phyloP scores from a whole-genome alignment of 2,329 filamentous ascomycete genomes.

The Aureobasidium melanogenum region DNA sequence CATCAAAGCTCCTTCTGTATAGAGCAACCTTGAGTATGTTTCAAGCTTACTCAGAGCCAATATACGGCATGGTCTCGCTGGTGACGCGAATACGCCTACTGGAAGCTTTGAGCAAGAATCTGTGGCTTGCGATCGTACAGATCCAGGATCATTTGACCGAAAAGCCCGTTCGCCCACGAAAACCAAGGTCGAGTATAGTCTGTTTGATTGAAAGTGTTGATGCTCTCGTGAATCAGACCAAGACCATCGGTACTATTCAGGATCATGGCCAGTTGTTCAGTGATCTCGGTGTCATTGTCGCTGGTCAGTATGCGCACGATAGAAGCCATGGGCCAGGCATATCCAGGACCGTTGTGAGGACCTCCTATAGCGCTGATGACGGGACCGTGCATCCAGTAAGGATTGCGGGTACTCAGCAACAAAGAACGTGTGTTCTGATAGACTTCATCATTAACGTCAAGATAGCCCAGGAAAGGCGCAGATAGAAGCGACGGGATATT shows the following conservation, averaged over 20 bases:
- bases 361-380: conserved; percentile 41
- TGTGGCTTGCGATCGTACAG: conserved; percentile 36
- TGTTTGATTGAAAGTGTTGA: conserved; percentile 38
- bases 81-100: conserved; percentile 16
- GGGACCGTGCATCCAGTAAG: conserved; percentile 43
- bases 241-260: conserved; percentile 39
- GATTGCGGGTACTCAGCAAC: conserved; percentile 34
- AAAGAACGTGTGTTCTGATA: conserved; percentile 40
- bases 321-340: conserved; percentile 44
- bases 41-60: background rate
- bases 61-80: background rate
- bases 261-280: conserved; percentile 34
- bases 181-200: conserved; percentile 44
- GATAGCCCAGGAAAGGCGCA: conserved; percentile 55
- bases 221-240: conserved; percentile 44
- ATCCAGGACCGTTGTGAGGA: conserved; percentile 38
- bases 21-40: background rate
- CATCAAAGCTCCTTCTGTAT: background rate
- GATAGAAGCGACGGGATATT: conserved; percentile 61
- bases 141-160: conserved; percentile 42
- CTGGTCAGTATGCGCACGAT: conserved; percentile 44
- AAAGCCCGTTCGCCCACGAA: conserved; percentile 44
- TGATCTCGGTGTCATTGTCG: conserved; percentile 39
- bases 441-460: conserved; percentile 29
- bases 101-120: conserved; percentile 35